phyloP scores from a whole-genome alignment of 2,329 filamentous ascomycete species.

The Paramyrothecium roridum region DNA sequence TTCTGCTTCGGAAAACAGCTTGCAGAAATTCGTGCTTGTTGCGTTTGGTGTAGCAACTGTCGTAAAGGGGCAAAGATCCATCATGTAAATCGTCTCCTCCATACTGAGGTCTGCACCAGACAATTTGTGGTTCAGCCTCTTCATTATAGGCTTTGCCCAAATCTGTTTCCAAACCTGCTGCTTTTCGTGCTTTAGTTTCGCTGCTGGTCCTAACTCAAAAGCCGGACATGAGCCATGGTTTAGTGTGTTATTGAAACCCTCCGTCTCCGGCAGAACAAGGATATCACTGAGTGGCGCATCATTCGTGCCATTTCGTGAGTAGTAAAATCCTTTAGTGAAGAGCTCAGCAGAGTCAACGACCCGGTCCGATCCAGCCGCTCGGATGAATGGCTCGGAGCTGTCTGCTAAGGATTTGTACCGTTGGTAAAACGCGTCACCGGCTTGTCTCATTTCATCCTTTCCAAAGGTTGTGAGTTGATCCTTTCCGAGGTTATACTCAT shows the following conservation, averaged over 20 bases:
- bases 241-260: slow-evolving; percentile 75
- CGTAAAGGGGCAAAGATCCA: slow-evolving; percentile 87
- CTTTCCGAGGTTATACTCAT: slow-evolving; percentile 66
- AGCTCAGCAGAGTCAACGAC: slow-evolving; percentile 73
- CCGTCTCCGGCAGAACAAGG: slow-evolving; percentile 66
- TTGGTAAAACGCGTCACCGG: slow-evolving; percentile 71
- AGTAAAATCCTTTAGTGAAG: slow-evolving; percentile 73
- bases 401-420: slow-evolving; percentile 65
- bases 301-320: slow-evolving; percentile 28
- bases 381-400: slow-evolving; percentile 62
- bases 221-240: slow-evolving; percentile 68
- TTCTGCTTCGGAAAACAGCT: slow-evolving; percentile 68
- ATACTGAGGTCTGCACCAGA: slow-evolving; percentile 63
- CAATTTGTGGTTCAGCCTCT: slow-evolving; percentile 66
- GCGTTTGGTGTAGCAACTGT: slow-evolving; percentile 61
- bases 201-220: slow-evolving; percentile 61
- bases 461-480: slow-evolving; percentile 69
- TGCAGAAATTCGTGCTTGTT: slow-evolving; percentile 67
- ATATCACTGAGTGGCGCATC: slow-evolving; percentile 52
- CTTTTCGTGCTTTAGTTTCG: slow-evolving; percentile 43
- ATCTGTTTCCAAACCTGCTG: slow-evolving; percentile 56
- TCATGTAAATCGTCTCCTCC: slow-evolving; percentile 65
- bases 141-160: slow-evolving; percentile 66
- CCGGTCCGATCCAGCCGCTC: slow-evolving; percentile 66
- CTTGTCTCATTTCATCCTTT: slow-evolving; percentile 66